Evolutionary conservation across 1,284 basidiomycete genomes (phyloP).

Genomic region (Cutaneotrichosporon cyanovorans): DNA sequence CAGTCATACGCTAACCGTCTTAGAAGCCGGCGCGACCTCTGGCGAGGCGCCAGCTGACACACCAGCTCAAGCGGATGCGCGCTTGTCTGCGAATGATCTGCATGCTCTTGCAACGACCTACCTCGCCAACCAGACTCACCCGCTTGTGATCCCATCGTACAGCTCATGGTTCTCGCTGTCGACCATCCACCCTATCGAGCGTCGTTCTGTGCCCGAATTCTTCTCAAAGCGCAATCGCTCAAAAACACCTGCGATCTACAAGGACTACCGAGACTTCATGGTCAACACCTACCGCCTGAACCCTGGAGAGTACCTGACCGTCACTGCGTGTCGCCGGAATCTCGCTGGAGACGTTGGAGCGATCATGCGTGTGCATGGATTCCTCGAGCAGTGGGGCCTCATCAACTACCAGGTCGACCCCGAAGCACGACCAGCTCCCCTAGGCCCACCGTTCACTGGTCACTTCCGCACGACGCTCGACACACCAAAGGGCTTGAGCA

Average conservation of each 20-base stretch:
- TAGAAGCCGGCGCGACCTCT: not conserved
- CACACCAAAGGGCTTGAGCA: conserved; percentile 90
- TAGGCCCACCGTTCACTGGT: conserved; percentile 95
- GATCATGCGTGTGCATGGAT: conserved; percentile 97
- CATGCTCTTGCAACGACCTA: conserved; percentile 53
- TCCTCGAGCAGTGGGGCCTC: conserved; percentile 97
- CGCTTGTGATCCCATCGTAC: conserved; percentile 94
- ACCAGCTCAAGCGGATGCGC: conserved; percentile 22
- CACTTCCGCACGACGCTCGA: conserved; percentile 97
- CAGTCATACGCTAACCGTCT: not conserved
- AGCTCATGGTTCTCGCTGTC: conserved; percentile 97
- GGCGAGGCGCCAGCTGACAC: conserved; percentile 14
- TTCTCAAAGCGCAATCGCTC: conserved; percentile 92
- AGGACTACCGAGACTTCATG: conserved; percentile 99
- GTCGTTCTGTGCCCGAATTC: conserved; percentile 91
- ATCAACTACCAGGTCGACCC: conserved; percentile 99
- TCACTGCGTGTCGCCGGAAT: conserved; percentile 93
- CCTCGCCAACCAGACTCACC: conserved; percentile 93
- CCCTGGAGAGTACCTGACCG: conserved; percentile 92
- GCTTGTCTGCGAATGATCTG: conserved; percentile 36
- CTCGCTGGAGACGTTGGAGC: conserved; percentile 97
- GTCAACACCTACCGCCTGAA: conserved; percentile 95
- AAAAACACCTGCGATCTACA: conserved; percentile 96
- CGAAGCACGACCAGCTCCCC: conserved; percentile 83
- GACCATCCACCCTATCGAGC: conserved; percentile 85